phyloP scores from a whole-genome alignment of 345 rosid genomes.

The Arabidopsis arenosa region DNA sequence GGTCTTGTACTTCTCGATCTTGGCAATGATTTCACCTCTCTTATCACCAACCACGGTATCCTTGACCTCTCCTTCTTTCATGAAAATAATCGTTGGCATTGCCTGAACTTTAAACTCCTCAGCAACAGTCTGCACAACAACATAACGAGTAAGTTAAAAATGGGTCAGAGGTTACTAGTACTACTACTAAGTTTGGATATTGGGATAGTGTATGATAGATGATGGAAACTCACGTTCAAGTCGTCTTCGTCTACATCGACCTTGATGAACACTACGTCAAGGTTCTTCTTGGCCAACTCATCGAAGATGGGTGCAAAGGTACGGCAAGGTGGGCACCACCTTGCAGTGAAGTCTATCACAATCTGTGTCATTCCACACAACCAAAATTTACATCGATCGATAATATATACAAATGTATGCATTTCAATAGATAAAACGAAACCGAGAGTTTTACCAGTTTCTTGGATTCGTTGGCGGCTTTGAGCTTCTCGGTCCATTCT shows the following conservation, averaged over 20 bases:
- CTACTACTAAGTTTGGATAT: background rate
- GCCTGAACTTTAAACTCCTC: constrained; percentile 67
- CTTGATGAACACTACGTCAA: constrained; percentile 62
- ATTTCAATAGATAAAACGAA: no score
- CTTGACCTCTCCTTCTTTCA: constrained; percentile 58
- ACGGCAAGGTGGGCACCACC: constrained; percentile 87
- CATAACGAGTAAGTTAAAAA: background rate
- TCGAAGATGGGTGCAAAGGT: constrained; percentile 66
- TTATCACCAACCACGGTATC: constrained; percentile 71
- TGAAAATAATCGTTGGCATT: constrained; percentile 73
- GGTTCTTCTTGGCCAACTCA: constrained; percentile 58
- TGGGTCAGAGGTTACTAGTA: no score
- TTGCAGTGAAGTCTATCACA: constrained; percentile 77
- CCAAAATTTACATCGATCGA: background rate
- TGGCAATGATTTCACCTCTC: constrained; percentile 59
- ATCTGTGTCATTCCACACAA: constrained; percentile 45
- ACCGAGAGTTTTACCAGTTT: constrained; percentile 52
- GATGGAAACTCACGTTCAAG: constrained; percentile 46
- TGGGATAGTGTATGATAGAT: background rate
- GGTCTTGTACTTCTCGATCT: constrained; percentile 55
- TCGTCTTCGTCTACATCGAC: constrained; percentile 80
- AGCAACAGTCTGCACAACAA: constrained; percentile 60
- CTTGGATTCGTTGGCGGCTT: constrained; percentile 52
- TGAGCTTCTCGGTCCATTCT: constrained; percentile 55
- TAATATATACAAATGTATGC: background rate